Conservation (phyloP, 345 rosid species). For the Eucalyptus viminalis region DNA sequence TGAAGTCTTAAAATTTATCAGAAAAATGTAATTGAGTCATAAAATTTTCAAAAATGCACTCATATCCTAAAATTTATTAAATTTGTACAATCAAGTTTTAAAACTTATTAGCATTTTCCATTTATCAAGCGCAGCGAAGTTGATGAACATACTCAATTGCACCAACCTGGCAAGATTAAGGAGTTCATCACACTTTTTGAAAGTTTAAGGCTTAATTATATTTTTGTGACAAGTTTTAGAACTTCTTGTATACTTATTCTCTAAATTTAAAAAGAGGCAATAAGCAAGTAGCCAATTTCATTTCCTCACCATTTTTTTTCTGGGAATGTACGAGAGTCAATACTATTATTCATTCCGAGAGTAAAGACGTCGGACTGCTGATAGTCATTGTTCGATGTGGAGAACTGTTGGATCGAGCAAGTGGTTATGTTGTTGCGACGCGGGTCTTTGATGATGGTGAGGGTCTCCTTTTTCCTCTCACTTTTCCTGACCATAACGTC, state of each 20-base stretch:
- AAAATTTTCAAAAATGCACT: too few species aligned
- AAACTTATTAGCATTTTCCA: too few species aligned
- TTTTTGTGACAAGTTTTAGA: too few species aligned
- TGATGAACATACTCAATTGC: rapidly evolving
- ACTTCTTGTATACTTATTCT: too few species aligned
- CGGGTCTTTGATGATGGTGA: background rate
- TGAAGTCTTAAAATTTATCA: rapidly evolving
- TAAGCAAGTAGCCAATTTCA: background rate
- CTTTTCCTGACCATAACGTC: background rate
- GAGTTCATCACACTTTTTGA: too few species aligned
- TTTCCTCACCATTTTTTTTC: too few species aligned
- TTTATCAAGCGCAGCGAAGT: too few species aligned
- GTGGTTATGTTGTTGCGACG: background rate
- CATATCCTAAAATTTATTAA: too few species aligned
- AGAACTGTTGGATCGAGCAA: background rate
- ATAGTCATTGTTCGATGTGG: rapidly evolving
- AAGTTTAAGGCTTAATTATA: too few species aligned
- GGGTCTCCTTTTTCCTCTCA: background rate
- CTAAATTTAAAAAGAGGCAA: background rate
- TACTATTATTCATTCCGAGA: background rate
- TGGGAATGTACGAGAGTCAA: too few species aligned
- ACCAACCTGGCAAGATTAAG: rapidly evolving
- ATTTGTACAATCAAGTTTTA: rapidly evolving
- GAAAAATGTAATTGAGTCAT: rapidly evolving
- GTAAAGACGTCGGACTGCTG: rapidly evolving